These are phyloP conservation scores for Hemisphaericaspora xylanilytica DNA, from an alignment of 1,139 yeast species.

Conservation along the genomic window DNA sequence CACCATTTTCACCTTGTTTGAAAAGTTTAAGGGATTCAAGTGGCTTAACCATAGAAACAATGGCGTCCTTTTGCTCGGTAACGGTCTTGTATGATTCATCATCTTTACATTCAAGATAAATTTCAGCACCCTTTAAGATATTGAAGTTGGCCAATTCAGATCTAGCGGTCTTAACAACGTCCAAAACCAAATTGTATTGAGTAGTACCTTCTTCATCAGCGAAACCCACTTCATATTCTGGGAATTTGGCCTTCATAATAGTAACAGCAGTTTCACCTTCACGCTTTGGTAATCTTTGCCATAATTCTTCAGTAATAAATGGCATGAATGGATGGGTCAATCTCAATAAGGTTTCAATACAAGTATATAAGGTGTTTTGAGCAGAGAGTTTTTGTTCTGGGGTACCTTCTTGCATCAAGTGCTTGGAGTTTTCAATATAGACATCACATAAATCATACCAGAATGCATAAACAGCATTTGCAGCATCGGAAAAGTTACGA, in stretches of 20 bases:
- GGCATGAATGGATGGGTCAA: conserved; percentile 99
- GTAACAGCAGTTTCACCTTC: conserved; percentile 65
- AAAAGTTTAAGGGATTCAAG: conserved; percentile 71
- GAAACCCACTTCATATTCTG: conserved; percentile 59
- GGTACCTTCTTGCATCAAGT: conserved; percentile 87
- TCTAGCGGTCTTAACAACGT: conserved; percentile 87
- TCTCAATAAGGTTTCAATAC: conserved; percentile 88
- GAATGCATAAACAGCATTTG: conserved; percentile 84
- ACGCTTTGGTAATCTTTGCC: conserved; percentile 97
- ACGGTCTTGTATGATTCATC: conserved; percentile 52
- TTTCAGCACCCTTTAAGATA: conserved; percentile 83
- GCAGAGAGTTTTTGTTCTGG: conserved; percentile 83
- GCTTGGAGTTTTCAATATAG: conserved; percentile 95
- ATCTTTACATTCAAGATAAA: conserved; percentile 68
- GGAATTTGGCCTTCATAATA: conserved; percentile 80
- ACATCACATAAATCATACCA: conserved; percentile 98
- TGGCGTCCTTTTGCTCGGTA: conserved; percentile 71
- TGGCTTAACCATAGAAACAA: conserved; percentile 88
- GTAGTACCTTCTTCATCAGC: conserved; percentile 62
- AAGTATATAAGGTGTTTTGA: conserved; percentile 87
- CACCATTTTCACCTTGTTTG: conserved; percentile 36
- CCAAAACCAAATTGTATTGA: conserved; percentile 81
- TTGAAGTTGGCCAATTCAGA: conserved; percentile 87
- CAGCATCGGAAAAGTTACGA: conserved; percentile 87
- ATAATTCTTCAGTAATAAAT: conserved; percentile 92